Conservation (phyloP, 805 yeast genomes). For the Candida jianshihensis region DNA sequence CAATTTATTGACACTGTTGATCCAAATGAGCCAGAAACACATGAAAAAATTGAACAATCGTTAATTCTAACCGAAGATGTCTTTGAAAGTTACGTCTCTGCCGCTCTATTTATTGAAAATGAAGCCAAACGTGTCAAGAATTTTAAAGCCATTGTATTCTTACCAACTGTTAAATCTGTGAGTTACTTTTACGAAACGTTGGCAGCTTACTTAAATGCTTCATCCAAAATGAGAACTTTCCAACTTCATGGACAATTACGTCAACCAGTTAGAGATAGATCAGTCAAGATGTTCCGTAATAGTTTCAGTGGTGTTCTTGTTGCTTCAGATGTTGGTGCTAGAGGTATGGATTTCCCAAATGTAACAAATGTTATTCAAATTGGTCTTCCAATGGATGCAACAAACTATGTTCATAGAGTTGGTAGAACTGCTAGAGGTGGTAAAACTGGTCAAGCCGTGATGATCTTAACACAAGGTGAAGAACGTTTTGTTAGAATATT, state of each 20-base stretch:
- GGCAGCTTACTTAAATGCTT: slow-evolving; percentile 11
- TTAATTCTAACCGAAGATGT: slow-evolving; percentile 47
- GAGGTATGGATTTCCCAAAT: slow-evolving; percentile 93
- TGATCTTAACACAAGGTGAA: slow-evolving; percentile 54
- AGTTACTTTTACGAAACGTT: slow-evolving; percentile 34
- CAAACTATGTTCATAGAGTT: slow-evolving; percentile 86
- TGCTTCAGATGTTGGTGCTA: slow-evolving; percentile 89
- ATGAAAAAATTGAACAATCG: slow-evolving; percentile 69
- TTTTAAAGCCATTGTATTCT: slow-evolving; percentile 77
- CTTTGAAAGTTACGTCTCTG: slow-evolving; percentile 54
- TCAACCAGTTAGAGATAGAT: slow-evolving; percentile 59
- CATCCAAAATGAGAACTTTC: slow-evolving; percentile 24
- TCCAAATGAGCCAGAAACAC: slow-evolving; percentile 67
- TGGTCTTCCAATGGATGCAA: slow-evolving; percentile 64
- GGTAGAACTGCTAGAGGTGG: slow-evolving; percentile 98
- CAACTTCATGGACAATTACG: slow-evolving; percentile 69
- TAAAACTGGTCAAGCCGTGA: slow-evolving; percentile 59
- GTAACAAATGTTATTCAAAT: slow-evolving; percentile 82
- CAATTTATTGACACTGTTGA: slow-evolving; percentile 68
- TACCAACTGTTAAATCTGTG: slow-evolving; percentile 70
- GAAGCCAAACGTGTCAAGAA: slow-evolving; percentile 28
- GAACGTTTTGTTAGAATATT: slow-evolving; percentile 45
- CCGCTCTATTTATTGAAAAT: slow-evolving; percentile 41
- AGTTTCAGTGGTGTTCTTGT: slow-evolving; percentile 52
- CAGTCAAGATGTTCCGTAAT: slow-evolving; percentile 47